Base-by-base conservation (phyloP, 2,329 filamentous ascomycete genomes). In the Fusarium continuum region DNA sequence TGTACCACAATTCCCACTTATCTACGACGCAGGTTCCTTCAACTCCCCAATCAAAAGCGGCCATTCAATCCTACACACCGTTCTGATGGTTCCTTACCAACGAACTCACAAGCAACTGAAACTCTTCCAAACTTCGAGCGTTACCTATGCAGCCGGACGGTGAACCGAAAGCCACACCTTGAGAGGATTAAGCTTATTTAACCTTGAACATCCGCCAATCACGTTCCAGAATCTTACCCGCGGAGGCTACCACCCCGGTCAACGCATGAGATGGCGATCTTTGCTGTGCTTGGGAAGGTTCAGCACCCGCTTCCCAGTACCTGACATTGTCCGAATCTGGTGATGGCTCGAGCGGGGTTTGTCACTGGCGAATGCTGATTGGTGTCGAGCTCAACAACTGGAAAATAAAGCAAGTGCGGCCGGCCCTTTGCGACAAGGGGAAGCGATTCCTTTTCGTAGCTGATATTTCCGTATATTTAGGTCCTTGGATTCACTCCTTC, bases 351-450 rank as follows among this genome's bases (percentile, higher is more conserved):
- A 29, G n/a, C 13, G 29, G 11, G 7, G 19, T 22, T 39, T 57
- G 65, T 68, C 65, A 64, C 65, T 39, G 13, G 7, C 17, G 3
- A 39, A 8, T n/a, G 17, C 28, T 55, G 50, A 68, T 68, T 68
- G 62, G 65, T 16, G 22, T 29, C 10, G 3, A 20, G 0, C 11
- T 23, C 26, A 29, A 46, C 28, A 28, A 45, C 28, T 50, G 50
- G 47, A 41, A 34, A 44, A 25, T 45, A 34, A 48, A 34, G 29
- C 32, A 57, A 29, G 56, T 38, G 32, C 36, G 35, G 52, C 55
- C 53, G n/a, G n/a, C n/a, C 53, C 38, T 40, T 35, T 28, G 20
- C 22, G 17, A 9, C n/a, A 19, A 31, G 35, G 31, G 40, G 39
- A 52, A 39, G 49, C 41, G 34, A 23, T 47, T 20, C 31, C 35